These are phyloP conservation scores for Calcarisporium arbuscula DNA, from an alignment of 2,329 filamentous ascomycete genomes.

Conservation along the genomic window DNA sequence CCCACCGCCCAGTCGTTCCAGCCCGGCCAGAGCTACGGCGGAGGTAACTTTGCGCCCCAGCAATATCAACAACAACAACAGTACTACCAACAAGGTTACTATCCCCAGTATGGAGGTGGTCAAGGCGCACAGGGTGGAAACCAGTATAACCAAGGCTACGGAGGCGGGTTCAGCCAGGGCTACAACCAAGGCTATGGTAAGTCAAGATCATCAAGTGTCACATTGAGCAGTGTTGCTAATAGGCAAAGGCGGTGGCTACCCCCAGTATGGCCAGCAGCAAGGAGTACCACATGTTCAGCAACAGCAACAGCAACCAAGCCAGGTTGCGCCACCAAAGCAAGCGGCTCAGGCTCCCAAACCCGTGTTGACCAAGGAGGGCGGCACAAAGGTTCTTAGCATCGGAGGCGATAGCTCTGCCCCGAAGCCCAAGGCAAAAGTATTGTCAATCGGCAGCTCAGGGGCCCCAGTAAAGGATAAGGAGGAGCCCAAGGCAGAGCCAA, in stretches of 20 bases:
- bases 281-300: no score
- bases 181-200: conserved; percentile 42
- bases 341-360: conserved; percentile 38
- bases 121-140: conserved; percentile 39
- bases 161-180: conserved; percentile 44
- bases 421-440: conserved; percentile 45
- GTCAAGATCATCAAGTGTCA: conserved; percentile 7
- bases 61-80: conserved; percentile 41
- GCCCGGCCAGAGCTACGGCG: conserved; percentile 62
- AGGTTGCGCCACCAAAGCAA: conserved; percentile 6
- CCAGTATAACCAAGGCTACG: conserved; percentile 48
- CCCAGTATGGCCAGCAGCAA: conserved; percentile 45
- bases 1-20: conserved; percentile 66
- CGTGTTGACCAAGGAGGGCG: conserved; percentile 46
- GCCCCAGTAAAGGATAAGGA: conserved; percentile 36
- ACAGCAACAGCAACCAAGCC: conserved; percentile 22
- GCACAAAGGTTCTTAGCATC: conserved; percentile 63
- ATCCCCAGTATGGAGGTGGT: conserved; percentile 48
- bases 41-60: conserved; percentile 45
- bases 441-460: conserved; percentile 31
- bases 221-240: conserved; percentile 11
- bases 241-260: conserved; percentile 41
- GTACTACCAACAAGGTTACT: conserved; percentile 49
- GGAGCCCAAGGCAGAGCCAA: conserved; percentile 43
- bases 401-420: conserved; percentile 51